Evolutionary conservation across 495 filamentous ascomycete species (phyloP), one percentile per base, ranked within the genome.

Genomic region (Aspergillus nanangensis): DNA sequence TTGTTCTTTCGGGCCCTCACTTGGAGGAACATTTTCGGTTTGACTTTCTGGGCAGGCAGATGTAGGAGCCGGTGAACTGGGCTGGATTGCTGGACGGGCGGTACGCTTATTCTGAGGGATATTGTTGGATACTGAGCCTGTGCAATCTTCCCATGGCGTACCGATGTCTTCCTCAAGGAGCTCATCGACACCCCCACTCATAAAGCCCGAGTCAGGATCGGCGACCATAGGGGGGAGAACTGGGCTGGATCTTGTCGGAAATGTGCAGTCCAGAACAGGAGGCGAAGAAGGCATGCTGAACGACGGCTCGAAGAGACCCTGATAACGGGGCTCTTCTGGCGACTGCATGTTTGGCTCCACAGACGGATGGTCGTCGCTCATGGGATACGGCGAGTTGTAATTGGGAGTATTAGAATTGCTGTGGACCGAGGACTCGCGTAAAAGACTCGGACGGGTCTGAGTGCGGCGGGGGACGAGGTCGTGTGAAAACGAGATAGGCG

Each of bases 211-310:
- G 59, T 94, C 88, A 10, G 76, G 69, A 45, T 76, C 71, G 29
- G 74, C 64, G 5, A 71, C 67, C 67, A 88, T 73, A 8, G 76
- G 69, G 8, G 88, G 86, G 29, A 92, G 70, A 18, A 81, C 72
- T 5, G 88, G 88, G 51, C 88, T 95, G 2, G 88, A 92, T 23
- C 82, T 75, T 47, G 51, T 61, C 19, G 52, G 82, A 62, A 69
- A 77, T 70, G 47, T 76, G 66, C 48, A 63, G 41, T 79, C 72
- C 29, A 87, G 76, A 2, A 90, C 73, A 0, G 88, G 88, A 22
- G 88, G 88, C 3, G 88, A 93, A 1, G 88, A 95, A 3, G 80
- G 80, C 50, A 95, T 83, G 36, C 78, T 82, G 46, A 71, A 71
- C 21, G 68, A 61, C 21, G 66, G 63, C 48, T 74, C 71, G 45